Percentiles rank a stretch among this genome's conserved stretches.
These are phyloP conservation scores for Antitrichia curtipendula DNA, from an alignment of 225 moss, liverwort and hornwort species.

Conservation along the genomic window DNA sequence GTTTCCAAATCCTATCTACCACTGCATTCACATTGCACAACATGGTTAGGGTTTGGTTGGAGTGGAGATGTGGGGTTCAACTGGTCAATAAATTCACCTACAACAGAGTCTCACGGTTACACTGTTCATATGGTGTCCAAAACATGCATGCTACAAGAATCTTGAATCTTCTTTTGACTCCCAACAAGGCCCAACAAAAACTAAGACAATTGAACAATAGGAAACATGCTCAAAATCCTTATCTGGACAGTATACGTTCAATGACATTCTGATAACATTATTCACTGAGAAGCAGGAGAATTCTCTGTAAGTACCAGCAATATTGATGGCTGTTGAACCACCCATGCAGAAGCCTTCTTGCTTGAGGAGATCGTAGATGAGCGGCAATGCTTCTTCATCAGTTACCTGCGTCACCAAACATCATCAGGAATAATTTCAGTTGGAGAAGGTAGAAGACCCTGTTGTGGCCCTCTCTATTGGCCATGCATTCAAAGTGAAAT, in stretches of 20 bases:
- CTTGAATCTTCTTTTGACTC: neutral
- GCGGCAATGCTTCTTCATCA: slow-evolving; percentile 82
- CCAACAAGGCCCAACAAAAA: neutral
- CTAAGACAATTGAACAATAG: neutral
- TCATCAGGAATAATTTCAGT: neutral
- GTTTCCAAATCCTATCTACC: too few species aligned
- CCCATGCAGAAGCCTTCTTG: slow-evolving; percentile 98
- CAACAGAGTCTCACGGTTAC: too few species aligned
- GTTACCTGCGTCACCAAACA: slow-evolving; percentile 32
- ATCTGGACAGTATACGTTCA: neutral
- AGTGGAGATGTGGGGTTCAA: too few species aligned
- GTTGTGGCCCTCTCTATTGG: neutral
- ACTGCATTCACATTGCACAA: too few species aligned
- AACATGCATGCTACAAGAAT: neutral
- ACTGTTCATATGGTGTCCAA: neutral
- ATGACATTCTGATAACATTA: neutral
- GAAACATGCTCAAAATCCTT: too few species aligned
- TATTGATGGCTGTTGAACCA: slow-evolving; percentile 75
- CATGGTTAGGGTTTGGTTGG: too few species aligned
- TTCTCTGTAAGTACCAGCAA: slow-evolving; percentile 21
- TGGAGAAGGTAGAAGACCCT: neutral
- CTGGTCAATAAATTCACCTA: too few species aligned
- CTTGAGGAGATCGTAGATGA: slow-evolving; percentile 82
- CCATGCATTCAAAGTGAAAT: neutral
- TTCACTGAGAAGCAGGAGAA: neutral